Conservation (phyloP, 2,329 filamentous ascomycete species). For the Stenocarpella maydis region DNA sequence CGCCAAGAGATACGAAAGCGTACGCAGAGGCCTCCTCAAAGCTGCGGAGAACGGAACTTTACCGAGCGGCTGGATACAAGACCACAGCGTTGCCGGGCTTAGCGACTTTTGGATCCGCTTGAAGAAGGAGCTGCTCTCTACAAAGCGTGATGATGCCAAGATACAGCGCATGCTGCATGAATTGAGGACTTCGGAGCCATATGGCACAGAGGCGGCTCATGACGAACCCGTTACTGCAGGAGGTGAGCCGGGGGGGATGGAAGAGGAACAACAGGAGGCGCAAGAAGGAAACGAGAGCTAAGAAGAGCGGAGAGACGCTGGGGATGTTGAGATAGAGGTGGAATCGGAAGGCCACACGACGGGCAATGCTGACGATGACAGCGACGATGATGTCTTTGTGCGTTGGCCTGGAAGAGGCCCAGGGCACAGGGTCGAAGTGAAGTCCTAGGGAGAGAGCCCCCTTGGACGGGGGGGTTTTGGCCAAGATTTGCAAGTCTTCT, state of each 20-base stretch:
- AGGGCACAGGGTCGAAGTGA: background rate
- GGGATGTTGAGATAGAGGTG: background rate
- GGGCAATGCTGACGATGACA: background rate
- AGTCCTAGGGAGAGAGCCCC: background rate
- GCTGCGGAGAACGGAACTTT: background rate
- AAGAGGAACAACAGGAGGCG: background rate
- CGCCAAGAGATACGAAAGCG: background rate
- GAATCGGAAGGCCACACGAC: background rate
- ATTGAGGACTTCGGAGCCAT: background rate
- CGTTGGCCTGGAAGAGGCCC: background rate
- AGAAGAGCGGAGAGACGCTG: background rate
- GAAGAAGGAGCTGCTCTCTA: background rate
- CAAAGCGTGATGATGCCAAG: background rate
- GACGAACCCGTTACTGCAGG: background rate
- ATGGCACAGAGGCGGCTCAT: background rate
- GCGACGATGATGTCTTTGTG: conserved; percentile 2
- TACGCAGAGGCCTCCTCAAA: conserved; percentile 2
- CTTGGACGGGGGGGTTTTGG: background rate
- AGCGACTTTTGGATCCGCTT: background rate
- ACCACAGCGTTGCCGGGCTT: background rate
- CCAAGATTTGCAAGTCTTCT: too few relatives aligned
- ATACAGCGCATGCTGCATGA: conserved; percentile 12
- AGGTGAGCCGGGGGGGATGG: background rate
- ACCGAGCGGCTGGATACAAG: background rate
- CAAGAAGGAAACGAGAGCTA: too few relatives aligned